phyloP scores from a whole-genome alignment of 2,329 filamentous ascomycete species.

The Magnaporthiopsis rhizophila region DNA sequence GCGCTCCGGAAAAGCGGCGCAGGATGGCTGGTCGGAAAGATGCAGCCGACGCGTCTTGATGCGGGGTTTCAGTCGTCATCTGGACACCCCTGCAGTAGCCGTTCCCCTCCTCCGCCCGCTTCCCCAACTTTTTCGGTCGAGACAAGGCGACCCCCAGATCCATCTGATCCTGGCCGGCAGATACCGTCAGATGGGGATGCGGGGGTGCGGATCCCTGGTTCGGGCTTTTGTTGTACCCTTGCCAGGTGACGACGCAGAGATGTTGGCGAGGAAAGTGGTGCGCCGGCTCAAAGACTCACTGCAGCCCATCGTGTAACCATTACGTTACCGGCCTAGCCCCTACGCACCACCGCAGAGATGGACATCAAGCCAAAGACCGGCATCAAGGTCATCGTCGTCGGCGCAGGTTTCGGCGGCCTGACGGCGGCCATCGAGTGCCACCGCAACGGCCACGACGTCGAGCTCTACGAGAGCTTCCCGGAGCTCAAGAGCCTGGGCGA shows the following conservation, averaged over 20 bases:
- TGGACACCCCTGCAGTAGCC: not conserved
- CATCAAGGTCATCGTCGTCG: conserved; percentile 44
- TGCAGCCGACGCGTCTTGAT: not conserved
- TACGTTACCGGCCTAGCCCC: too few relatives aligned
- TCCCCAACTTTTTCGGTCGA: not conserved
- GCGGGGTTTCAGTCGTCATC: not conserved
- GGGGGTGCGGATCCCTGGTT: not conserved
- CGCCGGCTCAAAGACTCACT: not conserved
- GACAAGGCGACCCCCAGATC: not conserved
- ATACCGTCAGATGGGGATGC: not conserved
- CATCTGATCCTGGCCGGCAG: not conserved
- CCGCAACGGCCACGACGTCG: conserved; percentile 50
- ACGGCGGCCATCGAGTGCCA: conserved; percentile 56
- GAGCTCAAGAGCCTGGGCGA: conserved; percentile 52
- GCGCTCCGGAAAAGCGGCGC: not conserved
- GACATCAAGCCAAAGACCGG: conserved; percentile 28
- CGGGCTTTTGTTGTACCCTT: not conserved
- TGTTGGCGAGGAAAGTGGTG: not conserved
- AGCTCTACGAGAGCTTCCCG: conserved; percentile 50
- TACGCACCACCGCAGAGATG: not conserved
- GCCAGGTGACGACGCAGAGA: not conserved
- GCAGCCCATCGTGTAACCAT: too few relatives aligned
- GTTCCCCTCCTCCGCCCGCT: not conserved
- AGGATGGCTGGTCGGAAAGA: not conserved
- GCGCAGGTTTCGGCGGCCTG: conserved; percentile 52